phyloP scores from a whole-genome alignment of 805 yeast species.

The Suhomyces xylopsoci region DNA sequence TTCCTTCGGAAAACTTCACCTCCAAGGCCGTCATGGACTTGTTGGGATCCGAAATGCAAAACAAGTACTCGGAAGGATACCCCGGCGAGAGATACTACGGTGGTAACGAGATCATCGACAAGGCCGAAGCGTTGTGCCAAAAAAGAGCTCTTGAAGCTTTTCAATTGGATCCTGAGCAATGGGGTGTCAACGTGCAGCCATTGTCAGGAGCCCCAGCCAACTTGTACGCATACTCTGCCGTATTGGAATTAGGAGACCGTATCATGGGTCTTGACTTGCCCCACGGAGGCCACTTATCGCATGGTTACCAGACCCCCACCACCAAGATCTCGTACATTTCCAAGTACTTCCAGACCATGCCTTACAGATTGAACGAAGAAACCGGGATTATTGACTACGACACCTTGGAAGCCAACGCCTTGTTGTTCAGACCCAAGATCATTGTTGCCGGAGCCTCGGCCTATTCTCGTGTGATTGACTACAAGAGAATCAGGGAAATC shows the following conservation, averaged over 20 bases:
- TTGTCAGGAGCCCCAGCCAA: conserved; percentile 98
- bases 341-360: conserved; percentile 97
- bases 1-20: conserved; percentile 97
- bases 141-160: conserved; percentile 92
- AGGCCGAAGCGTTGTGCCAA: conserved; percentile 90
- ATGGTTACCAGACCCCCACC: conserved; percentile 94
- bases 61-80: conserved; percentile 98
- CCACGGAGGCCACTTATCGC: conserved; percentile 98
- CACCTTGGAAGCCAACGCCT: conserved; percentile 85
- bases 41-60: conserved; percentile 95
- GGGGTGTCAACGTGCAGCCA: conserved; percentile 99
- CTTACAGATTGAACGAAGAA: conserved; percentile 86
- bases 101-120: conserved; percentile 95
- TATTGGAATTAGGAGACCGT: conserved; percentile 93
- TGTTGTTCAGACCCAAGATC: conserved; percentile 91
- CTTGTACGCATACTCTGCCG: conserved; percentile 92
- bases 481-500: conserved; percentile 92
- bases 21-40: conserved; percentile 95
- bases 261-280: conserved; percentile 98
- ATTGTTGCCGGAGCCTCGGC: conserved; percentile 98
- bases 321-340: conserved; percentile 94
- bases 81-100: conserved; percentile 99
- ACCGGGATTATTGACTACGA: conserved; percentile 98
- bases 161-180: conserved; percentile 68
- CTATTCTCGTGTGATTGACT: conserved; percentile 93